A percentile compares a stretch with the other conserved stretches of the same genome.
These are phyloP conservation scores for Cryptococcus depauperatus DNA, from an alignment of 1,284 basidiomycete genomes.

Conservation along the genomic window DNA sequence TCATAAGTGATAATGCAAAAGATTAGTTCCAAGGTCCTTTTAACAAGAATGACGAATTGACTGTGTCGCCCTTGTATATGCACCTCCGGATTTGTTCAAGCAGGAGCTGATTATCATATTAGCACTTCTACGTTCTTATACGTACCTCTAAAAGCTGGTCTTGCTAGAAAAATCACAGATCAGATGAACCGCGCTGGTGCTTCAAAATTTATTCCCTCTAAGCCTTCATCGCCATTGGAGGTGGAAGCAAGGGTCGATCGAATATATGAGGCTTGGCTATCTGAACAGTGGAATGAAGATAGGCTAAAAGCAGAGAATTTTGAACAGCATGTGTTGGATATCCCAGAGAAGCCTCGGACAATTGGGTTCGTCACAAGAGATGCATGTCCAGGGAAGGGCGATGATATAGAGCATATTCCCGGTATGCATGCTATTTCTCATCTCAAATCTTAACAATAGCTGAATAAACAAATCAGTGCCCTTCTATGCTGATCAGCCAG, in stretches of 20 bases:
- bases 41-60: conserved; percentile 69
- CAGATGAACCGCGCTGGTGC: conserved; percentile 43
- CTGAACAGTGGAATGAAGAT: conserved; percentile 24
- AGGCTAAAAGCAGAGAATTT: conserved; percentile 1
- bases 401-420: conserved; percentile 44
- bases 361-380: conserved; percentile 43
- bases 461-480: background rate
- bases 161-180: conserved; percentile 29
- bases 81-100: background rate
- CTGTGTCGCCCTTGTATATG: conserved; percentile 55
- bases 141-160: conserved; percentile 26
- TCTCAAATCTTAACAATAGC: background rate
- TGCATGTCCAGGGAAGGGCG: conserved; percentile 34
- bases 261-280: conserved; percentile 24
- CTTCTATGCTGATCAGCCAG: conserved; percentile 6
- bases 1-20: background rate
- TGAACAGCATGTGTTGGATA: conserved; percentile 1
- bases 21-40: conserved; percentile 53
- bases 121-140: conserved; percentile 37
- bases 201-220: conserved; percentile 22
- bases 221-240: conserved; percentile 9
- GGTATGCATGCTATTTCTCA: conserved; percentile 11
- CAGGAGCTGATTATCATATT: no score
- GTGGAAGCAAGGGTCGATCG: conserved; percentile 22
- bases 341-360: conserved; percentile 18